Conservation (phyloP, 1,284 basidiomycete species). For the Heterobasidion occidentale region DNA sequence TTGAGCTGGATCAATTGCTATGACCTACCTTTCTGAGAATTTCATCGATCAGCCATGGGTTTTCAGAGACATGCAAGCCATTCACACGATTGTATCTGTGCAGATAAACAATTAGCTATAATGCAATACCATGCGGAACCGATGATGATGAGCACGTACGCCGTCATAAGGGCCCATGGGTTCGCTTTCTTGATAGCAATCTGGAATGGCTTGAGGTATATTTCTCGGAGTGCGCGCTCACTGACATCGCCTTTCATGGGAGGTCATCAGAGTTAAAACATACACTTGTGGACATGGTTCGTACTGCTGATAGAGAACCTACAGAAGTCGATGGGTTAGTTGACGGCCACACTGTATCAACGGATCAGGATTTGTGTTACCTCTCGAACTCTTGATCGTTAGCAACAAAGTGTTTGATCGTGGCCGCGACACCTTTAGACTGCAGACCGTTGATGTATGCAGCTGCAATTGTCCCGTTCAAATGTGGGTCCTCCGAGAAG, state of each 20-base stretch:
- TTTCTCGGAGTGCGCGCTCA: constrained; percentile 58
- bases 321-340: not conserved
- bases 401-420: constrained; percentile 37
- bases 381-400: constrained; percentile 49
- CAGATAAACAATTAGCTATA: not conserved
- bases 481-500: constrained; percentile 37
- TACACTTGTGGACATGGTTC: constrained; percentile 9
- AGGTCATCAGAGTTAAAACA: not conserved
- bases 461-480: constrained; percentile 39
- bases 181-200: constrained; percentile 50
- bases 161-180: constrained; percentile 56
- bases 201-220: constrained; percentile 71
- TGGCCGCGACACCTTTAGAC: constrained; percentile 52
- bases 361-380: not conserved
- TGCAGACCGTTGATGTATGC: constrained; percentile 65
- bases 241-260: constrained; percentile 33
- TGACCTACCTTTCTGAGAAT: constrained; percentile 39
- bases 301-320: constrained; percentile 44
- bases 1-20: not conserved
- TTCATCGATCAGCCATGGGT: constrained; percentile 41
- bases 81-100: constrained; percentile 54
- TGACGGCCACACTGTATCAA: too few species aligned
- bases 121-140: not conserved
- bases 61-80: constrained; percentile 59
- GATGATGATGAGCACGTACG: constrained; percentile 27